Evolutionary conservation across 2,329 filamentous ascomycete species (phyloP).

Genomic region (Alternaria arborescens): DNA sequence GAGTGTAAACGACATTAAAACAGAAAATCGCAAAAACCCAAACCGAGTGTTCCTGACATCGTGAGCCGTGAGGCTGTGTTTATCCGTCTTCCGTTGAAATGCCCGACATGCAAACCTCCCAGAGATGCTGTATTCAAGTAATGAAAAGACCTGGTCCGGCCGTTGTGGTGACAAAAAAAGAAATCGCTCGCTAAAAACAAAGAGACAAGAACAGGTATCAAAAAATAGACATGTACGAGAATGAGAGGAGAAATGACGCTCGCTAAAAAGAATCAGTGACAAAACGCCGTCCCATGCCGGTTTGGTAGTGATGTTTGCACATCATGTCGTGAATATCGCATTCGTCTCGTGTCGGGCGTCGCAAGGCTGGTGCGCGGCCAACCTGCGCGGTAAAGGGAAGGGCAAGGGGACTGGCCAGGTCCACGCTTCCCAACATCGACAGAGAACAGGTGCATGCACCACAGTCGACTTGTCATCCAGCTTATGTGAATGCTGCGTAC

Average conservation of each 20-base stretch:
- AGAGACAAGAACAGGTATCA: conserved; percentile 52
- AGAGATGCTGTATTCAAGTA: conserved; percentile 53
- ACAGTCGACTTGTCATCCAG: conserved; percentile 27
- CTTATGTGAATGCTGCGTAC: conserved; percentile 82
- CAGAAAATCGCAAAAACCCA: conserved; percentile 48
- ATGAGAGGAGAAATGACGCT: conserved; percentile 48
- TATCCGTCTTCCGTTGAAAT: conserved; percentile 52
- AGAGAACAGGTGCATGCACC: conserved; percentile 31
- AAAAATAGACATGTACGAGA: conserved; percentile 50
- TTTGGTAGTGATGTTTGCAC: conserved; percentile 52
- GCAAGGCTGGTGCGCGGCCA: conserved; percentile 53
- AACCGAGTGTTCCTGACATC: conserved; percentile 52
- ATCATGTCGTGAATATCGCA: conserved; percentile 55
- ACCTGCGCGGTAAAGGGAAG: conserved; percentile 38
- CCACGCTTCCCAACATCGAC: conserved; percentile 50
- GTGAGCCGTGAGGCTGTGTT: conserved; percentile 55
- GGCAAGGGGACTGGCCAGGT: conserved; percentile 53
- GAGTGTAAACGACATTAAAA: conserved; percentile 51
- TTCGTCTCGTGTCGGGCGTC: conserved; percentile 55
- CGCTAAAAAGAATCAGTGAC: conserved; percentile 56
- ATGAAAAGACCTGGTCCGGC: conserved; percentile 51
- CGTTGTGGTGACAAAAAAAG: conserved; percentile 37
- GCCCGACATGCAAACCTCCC: conserved; percentile 56
- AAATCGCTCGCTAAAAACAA: conserved; percentile 56
- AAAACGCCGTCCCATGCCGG: conserved; percentile 65